A percentile compares a stretch with the other conserved stretches of the same genome.
Conservation (phyloP, 1,139 yeast genomes). For the Hansenula lynferdii region DNA sequence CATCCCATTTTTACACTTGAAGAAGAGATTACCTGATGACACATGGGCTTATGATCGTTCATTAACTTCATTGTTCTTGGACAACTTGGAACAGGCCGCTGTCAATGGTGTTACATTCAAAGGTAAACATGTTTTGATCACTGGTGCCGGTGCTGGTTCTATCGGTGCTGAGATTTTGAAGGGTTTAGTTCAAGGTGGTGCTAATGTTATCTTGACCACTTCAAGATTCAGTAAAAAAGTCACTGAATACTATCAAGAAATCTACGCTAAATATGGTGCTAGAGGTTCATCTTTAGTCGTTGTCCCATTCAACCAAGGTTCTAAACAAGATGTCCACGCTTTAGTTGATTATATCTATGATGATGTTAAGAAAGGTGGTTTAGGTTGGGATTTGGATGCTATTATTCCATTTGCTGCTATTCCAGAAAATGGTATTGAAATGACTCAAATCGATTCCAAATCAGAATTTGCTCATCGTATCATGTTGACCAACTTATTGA, state of each 20-base stretch:
- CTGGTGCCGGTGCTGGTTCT: conserved; percentile 99
- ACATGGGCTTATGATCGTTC: conserved; percentile 81
- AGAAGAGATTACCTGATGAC: conserved; percentile 67
- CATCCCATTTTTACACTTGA: conserved; percentile 90
- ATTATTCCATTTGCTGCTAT: conserved; percentile 98
- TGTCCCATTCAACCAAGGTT: conserved; percentile 98
- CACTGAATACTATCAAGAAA: conserved; percentile 91
- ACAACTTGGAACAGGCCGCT: conserved; percentile 91
- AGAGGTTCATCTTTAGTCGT: conserved; percentile 88
- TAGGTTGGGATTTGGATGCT: conserved; percentile 97
- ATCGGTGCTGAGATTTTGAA: conserved; percentile 96
- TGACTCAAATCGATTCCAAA: conserved; percentile 88
- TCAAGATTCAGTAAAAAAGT: conserved; percentile 92
- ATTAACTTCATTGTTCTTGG: conserved; percentile 74
- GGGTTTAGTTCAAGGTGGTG: conserved; percentile 97
- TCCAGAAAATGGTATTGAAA: conserved; percentile 96
- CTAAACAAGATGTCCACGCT: conserved; percentile 87
- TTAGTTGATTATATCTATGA: conserved; percentile 82
- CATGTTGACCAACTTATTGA: conserved; percentile 92
- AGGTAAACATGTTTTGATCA: conserved; percentile 83
- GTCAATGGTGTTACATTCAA: conserved; percentile 87
- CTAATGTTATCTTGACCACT: conserved; percentile 93
- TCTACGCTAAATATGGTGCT: conserved; percentile 91
- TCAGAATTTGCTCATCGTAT: conserved; percentile 98
- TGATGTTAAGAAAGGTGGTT: conserved; percentile 78